Evolutionary conservation across 2,329 filamentous ascomycete species (phyloP).

Genomic region (Fusarium sp.): DNA sequence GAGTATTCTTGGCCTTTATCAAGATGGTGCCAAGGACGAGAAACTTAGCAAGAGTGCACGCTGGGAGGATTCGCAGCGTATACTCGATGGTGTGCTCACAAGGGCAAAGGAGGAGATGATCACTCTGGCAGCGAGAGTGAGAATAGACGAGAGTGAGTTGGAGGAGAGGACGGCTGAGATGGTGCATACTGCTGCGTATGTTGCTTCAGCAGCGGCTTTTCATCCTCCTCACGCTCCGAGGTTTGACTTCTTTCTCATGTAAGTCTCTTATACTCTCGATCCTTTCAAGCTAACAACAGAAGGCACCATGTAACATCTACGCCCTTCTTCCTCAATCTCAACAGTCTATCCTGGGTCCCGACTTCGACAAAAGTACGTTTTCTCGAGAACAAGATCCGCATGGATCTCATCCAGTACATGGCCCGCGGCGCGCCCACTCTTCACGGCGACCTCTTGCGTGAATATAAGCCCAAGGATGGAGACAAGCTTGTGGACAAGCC

Average conservation of each 20-base stretch:
- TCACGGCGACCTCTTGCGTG: conserved; percentile 65
- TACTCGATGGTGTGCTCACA: conserved; percentile 74
- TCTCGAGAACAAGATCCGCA: conserved; percentile 83
- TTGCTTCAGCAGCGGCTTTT: conserved; percentile 67
- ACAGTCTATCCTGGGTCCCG: conserved; percentile 69
- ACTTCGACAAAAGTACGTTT: conserved; percentile 71
- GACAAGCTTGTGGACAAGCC: conserved; percentile 59
- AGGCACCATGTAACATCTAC: conserved; percentile 80
- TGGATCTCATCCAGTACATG: conserved; percentile 79
- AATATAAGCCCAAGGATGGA: conserved; percentile 65
- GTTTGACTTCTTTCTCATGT: conserved; percentile 82
- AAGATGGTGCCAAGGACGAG: conserved; percentile 64
- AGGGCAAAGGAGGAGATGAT: conserved; percentile 73
- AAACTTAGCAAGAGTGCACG: conserved; percentile 64
- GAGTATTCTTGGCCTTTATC: conserved; percentile 65
- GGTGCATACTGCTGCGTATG: conserved; percentile 70
- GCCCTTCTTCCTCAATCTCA: conserved; percentile 79
- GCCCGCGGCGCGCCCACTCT: conserved; percentile 73
- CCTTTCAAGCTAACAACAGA: conserved; percentile 15
- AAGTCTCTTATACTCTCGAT: conserved; percentile 36
- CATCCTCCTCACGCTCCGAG: conserved; percentile 72
- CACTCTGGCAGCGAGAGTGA: conserved; percentile 67
- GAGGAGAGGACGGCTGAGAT: conserved; percentile 68
- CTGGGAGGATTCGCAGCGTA: conserved; percentile 68
- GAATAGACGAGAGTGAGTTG: conserved; percentile 66